phyloP scores from a whole-genome alignment of 2,329 filamentous ascomycete species.

The Aspergillus brasiliensis region DNA sequence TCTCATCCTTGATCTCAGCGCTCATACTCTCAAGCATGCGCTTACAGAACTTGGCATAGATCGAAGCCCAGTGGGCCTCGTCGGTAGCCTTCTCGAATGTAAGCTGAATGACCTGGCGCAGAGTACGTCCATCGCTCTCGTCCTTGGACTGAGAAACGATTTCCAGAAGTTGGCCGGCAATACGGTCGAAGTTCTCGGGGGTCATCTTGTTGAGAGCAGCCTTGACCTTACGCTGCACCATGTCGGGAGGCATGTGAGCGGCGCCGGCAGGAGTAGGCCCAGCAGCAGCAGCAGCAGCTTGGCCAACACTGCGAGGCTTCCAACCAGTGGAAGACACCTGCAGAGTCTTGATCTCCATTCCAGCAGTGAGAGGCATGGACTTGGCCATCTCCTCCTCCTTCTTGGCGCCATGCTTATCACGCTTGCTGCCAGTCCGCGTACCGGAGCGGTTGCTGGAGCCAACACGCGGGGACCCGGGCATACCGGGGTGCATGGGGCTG shows the following conservation, averaged over 20 bases:
- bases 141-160: slow-evolving; percentile 96
- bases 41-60: slow-evolving; percentile 99
- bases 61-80: slow-evolving; percentile 96
- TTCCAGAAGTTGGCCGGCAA: slow-evolving; percentile 85
- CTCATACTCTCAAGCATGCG: slow-evolving; percentile 96
- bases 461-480: slow-evolving; percentile 72
- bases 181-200: slow-evolving; percentile 96
- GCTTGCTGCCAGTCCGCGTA: slow-evolving; percentile 53
- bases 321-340: slow-evolving; percentile 73
- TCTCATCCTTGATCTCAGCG: slow-evolving; percentile 91
- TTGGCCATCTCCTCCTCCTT: slow-evolving; percentile 73
- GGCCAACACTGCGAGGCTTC: slow-evolving; percentile 77
- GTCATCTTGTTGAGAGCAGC: slow-evolving; percentile 99
- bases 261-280: slow-evolving; percentile 54
- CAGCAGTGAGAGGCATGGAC: slow-evolving; percentile 87
- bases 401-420: slow-evolving; percentile 52
- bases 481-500: slow-evolving; percentile 53
- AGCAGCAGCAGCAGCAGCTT: slow-evolving; percentile 44
- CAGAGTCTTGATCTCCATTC: slow-evolving; percentile 79
- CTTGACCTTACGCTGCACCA: slow-evolving; percentile 99
- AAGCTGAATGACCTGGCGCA: slow-evolving; percentile 97
- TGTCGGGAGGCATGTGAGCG: slow-evolving; percentile 76
- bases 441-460: slow-evolving; percentile 64
- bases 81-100: slow-evolving; percentile 99
- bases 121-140: slow-evolving; percentile 87